phyloP scores from a whole-genome alignment of 192 early-diverging fungal species.

The Allomyces macrogynus region DNA sequence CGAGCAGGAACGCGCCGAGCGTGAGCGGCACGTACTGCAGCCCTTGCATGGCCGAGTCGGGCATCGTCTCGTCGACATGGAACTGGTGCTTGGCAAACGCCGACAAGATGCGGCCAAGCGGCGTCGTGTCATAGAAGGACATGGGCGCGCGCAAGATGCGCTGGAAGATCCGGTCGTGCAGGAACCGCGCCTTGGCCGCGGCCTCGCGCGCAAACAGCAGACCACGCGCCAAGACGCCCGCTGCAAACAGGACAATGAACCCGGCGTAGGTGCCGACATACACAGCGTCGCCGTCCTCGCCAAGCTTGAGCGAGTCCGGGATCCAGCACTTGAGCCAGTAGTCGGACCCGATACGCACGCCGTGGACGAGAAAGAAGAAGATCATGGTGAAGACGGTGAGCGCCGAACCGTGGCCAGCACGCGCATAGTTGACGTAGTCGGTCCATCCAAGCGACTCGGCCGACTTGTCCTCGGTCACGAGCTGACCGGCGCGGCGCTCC shows the following conservation, averaged over 20 bases:
- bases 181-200: slow-evolving; percentile 25
- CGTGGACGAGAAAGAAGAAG: slow-evolving; percentile 38
- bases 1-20: slow-evolving; percentile 33
- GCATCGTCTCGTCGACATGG: slow-evolving; percentile 27
- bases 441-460: slow-evolving; percentile 10
- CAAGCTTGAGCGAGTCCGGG: slow-evolving; percentile 10
- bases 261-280: slow-evolving; percentile 37
- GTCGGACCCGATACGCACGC: slow-evolving; percentile 32
- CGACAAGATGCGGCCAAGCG: slow-evolving; percentile 31
- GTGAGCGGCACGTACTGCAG: slow-evolving; percentile 27
- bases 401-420: slow-evolving; percentile 17
- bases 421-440: slow-evolving; percentile 18
- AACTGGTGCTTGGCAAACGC: slow-evolving; percentile 30
- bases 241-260: slow-evolving; percentile 21
- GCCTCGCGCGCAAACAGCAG: slow-evolving; percentile 24
- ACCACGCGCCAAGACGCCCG: slow-evolving; percentile 32
- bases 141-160: slow-evolving; percentile 18
- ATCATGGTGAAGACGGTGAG: slow-evolving; percentile 21
- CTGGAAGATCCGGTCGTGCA: slow-evolving; percentile 27
- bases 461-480: slow-evolving; percentile 14
- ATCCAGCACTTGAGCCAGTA: slow-evolving; percentile 16
- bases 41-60: slow-evolving; percentile 26
- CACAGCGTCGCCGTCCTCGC: slow-evolving; percentile 12
- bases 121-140: slow-evolving; percentile 34
- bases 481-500: slow-evolving; percentile 3